Percentiles rank a stretch among this genome's conserved stretches.
Conservation (phyloP, 176 grass and related monocot genomes). For the Aechmea fasciata region DNA sequence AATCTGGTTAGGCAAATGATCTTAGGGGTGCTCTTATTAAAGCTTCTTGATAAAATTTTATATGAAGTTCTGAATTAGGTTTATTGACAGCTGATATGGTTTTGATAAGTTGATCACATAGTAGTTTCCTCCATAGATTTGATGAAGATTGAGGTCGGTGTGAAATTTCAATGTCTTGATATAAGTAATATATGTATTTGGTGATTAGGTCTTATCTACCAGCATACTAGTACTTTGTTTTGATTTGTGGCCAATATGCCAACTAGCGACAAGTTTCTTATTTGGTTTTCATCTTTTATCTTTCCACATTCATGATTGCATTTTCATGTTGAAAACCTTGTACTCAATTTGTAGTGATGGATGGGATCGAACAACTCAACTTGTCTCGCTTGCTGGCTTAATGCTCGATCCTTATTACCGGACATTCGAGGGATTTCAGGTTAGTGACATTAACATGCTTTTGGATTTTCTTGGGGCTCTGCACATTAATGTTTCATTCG, state of each 20-base stretch:
- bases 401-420: conserved; percentile 93
- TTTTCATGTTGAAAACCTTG: background rate
- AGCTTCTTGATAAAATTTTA: too few relatives aligned
- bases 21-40: too few relatives aligned
- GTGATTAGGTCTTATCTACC: background rate
- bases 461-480: background rate
- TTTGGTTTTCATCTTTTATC: too few relatives aligned
- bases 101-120: background rate
- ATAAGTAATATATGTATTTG: too few relatives aligned
- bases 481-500: conserved; percentile 3
- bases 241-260: background rate
- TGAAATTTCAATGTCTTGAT: too few relatives aligned
- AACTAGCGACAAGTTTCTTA: too few relatives aligned
- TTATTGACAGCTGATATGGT: too few relatives aligned
- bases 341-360: conserved; percentile 61
- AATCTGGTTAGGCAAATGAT: too few relatives aligned
- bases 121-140: background rate
- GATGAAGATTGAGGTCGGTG: too few relatives aligned
- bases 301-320: too few relatives aligned
- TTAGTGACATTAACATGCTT: conserved; percentile 28
- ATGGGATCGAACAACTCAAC: conserved; percentile 95
- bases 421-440: conserved; percentile 96
- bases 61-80: too few relatives aligned
- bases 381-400: conserved; percentile 80
- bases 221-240: background rate